phyloP scores from a whole-genome alignment of 495 filamentous ascomycete genomes.

The Trypethelium eluteriae region DNA sequence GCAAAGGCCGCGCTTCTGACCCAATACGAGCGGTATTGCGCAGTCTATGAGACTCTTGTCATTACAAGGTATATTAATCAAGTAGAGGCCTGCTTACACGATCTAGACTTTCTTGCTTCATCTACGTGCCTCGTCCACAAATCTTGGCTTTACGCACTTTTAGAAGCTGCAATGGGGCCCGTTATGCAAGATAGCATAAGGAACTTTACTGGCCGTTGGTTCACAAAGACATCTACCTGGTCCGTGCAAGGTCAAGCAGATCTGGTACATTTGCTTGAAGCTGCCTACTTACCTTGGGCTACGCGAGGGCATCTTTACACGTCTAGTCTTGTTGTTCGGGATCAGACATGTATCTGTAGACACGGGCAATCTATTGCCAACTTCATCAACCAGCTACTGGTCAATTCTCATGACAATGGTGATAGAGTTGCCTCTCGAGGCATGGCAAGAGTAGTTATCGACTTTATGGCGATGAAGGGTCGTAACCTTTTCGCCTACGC shows the following conservation, averaged over 20 bases:
- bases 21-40: conserved; percentile 33
- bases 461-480: conserved; percentile 19
- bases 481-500: conserved; percentile 29
- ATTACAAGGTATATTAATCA: conserved; percentile 39
- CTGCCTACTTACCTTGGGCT: conserved; percentile 35
- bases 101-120: conserved; percentile 27
- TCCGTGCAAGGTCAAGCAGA: conserved; percentile 12
- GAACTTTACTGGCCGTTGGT: conserved; percentile 34
- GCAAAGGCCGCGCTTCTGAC: neutral
- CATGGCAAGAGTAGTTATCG: conserved; percentile 19
- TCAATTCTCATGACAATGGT: conserved; percentile 5
- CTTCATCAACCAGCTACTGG: conserved; percentile 19
- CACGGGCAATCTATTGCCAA: conserved; percentile 29
- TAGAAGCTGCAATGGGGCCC: conserved; percentile 27
- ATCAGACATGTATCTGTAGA: conserved; percentile 17
- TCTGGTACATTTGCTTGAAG: conserved; percentile 24
- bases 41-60: conserved; percentile 36
- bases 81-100: conserved; percentile 33
- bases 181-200: conserved; percentile 34
- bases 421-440: neutral
- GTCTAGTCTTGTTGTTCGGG: conserved; percentile 23
- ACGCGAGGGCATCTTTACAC: conserved; percentile 35
- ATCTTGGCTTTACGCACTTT: conserved; percentile 26
- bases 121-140: conserved; percentile 18
- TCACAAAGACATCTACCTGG: conserved; percentile 26